Percentiles rank a stretch among this genome's conserved stretches.
Evolutionary conservation across 2,329 filamentous ascomycete genomes (phyloP).

Genomic region (Lachnellula occidentalis): DNA sequence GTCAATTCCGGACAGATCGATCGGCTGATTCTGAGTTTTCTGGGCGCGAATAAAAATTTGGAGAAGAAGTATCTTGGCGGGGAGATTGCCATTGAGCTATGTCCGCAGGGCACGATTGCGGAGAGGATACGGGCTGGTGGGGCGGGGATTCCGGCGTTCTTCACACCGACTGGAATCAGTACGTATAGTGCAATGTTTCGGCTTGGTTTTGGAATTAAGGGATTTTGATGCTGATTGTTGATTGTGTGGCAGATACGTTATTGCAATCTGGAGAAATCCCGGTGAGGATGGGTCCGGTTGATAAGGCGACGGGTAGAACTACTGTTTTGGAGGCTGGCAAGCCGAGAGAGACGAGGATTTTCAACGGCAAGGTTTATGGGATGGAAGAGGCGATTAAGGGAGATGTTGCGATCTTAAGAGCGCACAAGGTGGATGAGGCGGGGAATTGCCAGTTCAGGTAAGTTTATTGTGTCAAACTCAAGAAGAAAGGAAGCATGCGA

Average conservation of each 20-base stretch:
- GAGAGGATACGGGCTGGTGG: constrained; percentile 69
- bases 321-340: constrained; percentile 56
- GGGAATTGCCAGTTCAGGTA: constrained; percentile 76
- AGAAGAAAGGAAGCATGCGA: not conserved
- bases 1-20: constrained; percentile 64
- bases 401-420: constrained; percentile 72
- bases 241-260: constrained; percentile 49
- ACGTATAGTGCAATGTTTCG: constrained; percentile 34
- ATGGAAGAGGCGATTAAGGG: constrained; percentile 73
- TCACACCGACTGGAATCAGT: constrained; percentile 68
- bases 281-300: constrained; percentile 52
- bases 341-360: constrained; percentile 65
- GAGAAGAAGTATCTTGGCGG: constrained; percentile 71
- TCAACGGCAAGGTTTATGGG: constrained; percentile 66
- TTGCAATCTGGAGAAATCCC: constrained; percentile 66
- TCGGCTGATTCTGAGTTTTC: constrained; percentile 68
- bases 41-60: constrained; percentile 71
- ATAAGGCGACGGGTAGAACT: constrained; percentile 30
- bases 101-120: constrained; percentile 69
- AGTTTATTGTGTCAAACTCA: constrained; percentile 8
- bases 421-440: constrained; percentile 69
- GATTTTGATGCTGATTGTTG: not conserved
- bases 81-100: constrained; percentile 70
- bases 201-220: not conserved
- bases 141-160: constrained; percentile 75